Percentiles rank a stretch among this genome's conserved stretches.
These are phyloP conservation scores for Syzygium oleosum DNA, from an alignment of 345 rosid species.

Conservation along the genomic window DNA sequence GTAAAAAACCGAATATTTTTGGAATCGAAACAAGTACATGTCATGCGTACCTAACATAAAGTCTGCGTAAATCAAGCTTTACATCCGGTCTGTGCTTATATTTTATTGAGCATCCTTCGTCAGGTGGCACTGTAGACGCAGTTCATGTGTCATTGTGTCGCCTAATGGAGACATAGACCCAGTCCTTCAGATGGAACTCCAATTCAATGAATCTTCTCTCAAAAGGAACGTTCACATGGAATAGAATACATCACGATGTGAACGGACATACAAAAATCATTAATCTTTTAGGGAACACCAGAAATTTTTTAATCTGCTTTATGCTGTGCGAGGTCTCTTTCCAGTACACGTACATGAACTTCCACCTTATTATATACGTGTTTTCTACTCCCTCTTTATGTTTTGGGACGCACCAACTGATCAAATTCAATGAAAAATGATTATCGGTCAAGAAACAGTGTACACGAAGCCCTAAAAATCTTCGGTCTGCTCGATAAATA, in stretches of 20 bases:
- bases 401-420: constrained; percentile 4
- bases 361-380: not conserved
- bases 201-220: not conserved
- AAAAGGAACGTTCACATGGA: not conserved
- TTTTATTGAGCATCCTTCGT: not conserved
- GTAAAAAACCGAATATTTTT: not conserved
- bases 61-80: not conserved
- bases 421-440: constrained; percentile 67
- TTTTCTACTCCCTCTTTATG: not conserved
- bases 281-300: not conserved
- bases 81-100: not conserved
- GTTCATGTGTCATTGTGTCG: not conserved
- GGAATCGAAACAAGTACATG: not conserved
- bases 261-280: not conserved
- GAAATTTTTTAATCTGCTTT: not conserved
- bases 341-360: not conserved
- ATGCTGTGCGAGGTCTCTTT: not conserved
- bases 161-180: not conserved
- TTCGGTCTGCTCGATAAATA: constrained; percentile 68
- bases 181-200: not conserved
- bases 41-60: not conserved
- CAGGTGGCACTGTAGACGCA: not conserved
- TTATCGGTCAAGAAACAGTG: constrained; percentile 4
- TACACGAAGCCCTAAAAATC: constrained; percentile 50
- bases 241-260: not conserved